Evolutionary conservation across 1,139 yeast genomes (phyloP).

Genomic region (Scheffersomyces insectosa): DNA sequence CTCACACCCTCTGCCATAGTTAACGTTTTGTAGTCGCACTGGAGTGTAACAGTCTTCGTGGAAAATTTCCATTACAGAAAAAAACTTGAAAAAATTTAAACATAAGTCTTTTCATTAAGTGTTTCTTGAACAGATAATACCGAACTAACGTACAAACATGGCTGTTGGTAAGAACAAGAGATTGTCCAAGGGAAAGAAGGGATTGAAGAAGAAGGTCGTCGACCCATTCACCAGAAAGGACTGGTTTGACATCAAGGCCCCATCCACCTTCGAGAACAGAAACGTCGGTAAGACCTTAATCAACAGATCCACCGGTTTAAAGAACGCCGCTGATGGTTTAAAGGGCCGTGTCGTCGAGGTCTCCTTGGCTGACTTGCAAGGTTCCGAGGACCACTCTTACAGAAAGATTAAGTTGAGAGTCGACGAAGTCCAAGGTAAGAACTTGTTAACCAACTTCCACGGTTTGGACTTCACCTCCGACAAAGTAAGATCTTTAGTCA

Average conservation of each 20-base stretch:
- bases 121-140: not conserved
- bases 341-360: constrained; percentile 90
- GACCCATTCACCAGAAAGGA: constrained; percentile 96
- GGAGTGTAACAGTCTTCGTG: too few relatives aligned
- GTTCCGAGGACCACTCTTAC: constrained; percentile 90
- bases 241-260: constrained; percentile 95
- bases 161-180: constrained; percentile 98
- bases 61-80: not conserved
- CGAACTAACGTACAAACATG: constrained; percentile 38
- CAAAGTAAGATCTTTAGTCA: constrained; percentile 85
- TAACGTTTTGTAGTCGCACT: too few relatives aligned
- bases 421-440: constrained; percentile 92
- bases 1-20: too few relatives aligned
- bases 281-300: constrained; percentile 93
- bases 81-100: not conserved
- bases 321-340: constrained; percentile 89
- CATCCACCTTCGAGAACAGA: constrained; percentile 91
- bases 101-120: not conserved
- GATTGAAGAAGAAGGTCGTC: constrained; percentile 92
- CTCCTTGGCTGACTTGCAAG: constrained; percentile 86
- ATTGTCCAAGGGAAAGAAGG: constrained; percentile 95
- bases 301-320: constrained; percentile 91
- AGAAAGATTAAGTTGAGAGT: constrained; percentile 88
- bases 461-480: constrained; percentile 91
- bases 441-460: constrained; percentile 93